Evolutionary conservation across 2,329 filamentous ascomycete species (phyloP), one percentile per base, ranked within the genome.

Genomic region (Aspergillus luchuensis): DNA sequence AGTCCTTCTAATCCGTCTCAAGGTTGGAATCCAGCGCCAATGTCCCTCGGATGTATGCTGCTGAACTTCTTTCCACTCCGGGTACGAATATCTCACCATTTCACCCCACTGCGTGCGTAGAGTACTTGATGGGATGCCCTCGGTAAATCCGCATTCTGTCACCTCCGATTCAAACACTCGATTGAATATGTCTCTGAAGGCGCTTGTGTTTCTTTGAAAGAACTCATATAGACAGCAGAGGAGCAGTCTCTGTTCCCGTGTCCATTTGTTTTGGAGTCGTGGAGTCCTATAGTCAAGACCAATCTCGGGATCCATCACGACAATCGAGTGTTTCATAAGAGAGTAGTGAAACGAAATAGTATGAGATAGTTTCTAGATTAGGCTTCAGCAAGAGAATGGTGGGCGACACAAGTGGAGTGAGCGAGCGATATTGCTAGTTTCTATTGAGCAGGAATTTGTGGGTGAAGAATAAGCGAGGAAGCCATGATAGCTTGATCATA

Each of bases 191-290:
- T 33, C 48, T 19, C 56, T 48, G 7, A 67, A 71, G 0, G 57
- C 58, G 1, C 19, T 28, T 0, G 30, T 19, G 3, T 62, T 54
- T 6, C 49, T 51, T 5, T 59, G 19, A 23, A 72, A 74, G 30
- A 72, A 73, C 4, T 67, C 57, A 10, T 58, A 67, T 0, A 72
- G 38, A 8, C 68, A 72, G 15, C 73, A 75, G 0, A 72, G 58
- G 0, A 71, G 53, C 6, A 69, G 28, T 0, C 66, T 62, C 10
- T 67, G 57, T 8, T 66, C 50, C 3, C 47, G 47, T 1, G 55
- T 59, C 71, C 71, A 73, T 10, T 47, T 43, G n/a, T 66, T 50
- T 5, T 56, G 62, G 0, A 48, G 59, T 5, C 13, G 36, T n/a
- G 8, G 54, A 17, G 15, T 25, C 0, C 23, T 36, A 1, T 33